Evolutionary conservation across 495 filamentous ascomycete genomes (phyloP).

Genomic region (Penicillium samsonianum): DNA sequence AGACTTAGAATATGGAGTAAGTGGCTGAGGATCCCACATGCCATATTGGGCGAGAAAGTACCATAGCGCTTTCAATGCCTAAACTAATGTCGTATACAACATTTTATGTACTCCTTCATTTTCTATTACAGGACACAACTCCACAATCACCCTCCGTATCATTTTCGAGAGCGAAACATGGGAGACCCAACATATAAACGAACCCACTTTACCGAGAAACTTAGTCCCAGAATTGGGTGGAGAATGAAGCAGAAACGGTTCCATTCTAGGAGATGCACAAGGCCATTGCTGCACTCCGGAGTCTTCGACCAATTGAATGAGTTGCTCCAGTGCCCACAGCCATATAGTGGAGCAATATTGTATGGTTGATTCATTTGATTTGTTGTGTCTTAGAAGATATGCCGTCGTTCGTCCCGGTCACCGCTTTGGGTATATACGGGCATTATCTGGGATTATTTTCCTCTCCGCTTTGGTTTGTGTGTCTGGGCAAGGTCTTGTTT

Average conservation of each 20-base stretch:
- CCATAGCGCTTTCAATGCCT: not conserved
- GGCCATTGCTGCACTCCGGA: not conserved
- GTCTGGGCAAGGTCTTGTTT: not conserved
- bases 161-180: slow-evolving; percentile 3
- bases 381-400: not conserved
- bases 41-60: not conserved
- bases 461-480: not conserved
- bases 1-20: slow-evolving; percentile 5
- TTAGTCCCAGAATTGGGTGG: slow-evolving; percentile 9
- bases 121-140: not conserved
- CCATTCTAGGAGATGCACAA: slow-evolving; percentile 12
- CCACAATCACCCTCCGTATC: not conserved
- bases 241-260: slow-evolving; percentile 3
- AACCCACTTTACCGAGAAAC: slow-evolving; percentile 13
- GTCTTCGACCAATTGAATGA: not conserved
- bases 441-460: not conserved
- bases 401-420: slow-evolving; percentile 3
- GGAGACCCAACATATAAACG: not conserved
- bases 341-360: not conserved
- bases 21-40: slow-evolving; percentile 5
- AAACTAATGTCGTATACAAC: not conserved
- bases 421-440: slow-evolving; percentile 1
- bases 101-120: not conserved
- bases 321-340: not conserved
- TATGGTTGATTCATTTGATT: not conserved